Evolutionary conservation across 352 stramenopile genomes (phyloP).

Genomic region (Phytophthora capsici): DNA sequence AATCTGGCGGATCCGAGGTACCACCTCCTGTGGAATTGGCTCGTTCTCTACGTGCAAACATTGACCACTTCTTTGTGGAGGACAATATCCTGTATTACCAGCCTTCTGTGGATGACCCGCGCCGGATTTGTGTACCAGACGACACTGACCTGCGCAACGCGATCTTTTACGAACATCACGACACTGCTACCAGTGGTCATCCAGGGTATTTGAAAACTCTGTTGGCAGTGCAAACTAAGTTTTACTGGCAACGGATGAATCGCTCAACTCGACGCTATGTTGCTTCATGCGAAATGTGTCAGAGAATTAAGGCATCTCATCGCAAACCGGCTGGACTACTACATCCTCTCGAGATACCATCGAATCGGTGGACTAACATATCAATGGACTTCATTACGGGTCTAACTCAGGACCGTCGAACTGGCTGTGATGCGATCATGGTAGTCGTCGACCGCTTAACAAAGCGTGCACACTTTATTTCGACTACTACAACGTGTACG

Average conservation of each 20-base stretch:
- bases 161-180: background rate
- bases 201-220: background rate
- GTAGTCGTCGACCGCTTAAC: no score
- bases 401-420: no score
- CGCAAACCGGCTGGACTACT: background rate
- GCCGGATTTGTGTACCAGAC: background rate
- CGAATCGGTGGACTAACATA: background rate
- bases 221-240: background rate
- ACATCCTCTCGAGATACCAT: background rate
- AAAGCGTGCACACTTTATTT: background rate
- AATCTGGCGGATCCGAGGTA: no score
- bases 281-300: background rate
- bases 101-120: no score
- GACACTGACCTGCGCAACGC: background rate
- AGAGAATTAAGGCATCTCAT: slow-evolving; percentile 1
- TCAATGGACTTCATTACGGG: background rate
- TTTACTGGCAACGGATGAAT: slow-evolving; percentile 1
- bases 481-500: slow-evolving; percentile 1
- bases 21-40: no score
- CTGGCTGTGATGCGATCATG: no score
- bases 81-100: no score
- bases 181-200: background rate
- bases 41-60: no score
- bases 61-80: no score
- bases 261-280: background rate